Percentiles rank a stretch among this genome's conserved stretches.
These are phyloP conservation scores for Vickermania spadyakhi DNA, from an alignment of 208 protist genomes.

Conservation along the genomic window DNA sequence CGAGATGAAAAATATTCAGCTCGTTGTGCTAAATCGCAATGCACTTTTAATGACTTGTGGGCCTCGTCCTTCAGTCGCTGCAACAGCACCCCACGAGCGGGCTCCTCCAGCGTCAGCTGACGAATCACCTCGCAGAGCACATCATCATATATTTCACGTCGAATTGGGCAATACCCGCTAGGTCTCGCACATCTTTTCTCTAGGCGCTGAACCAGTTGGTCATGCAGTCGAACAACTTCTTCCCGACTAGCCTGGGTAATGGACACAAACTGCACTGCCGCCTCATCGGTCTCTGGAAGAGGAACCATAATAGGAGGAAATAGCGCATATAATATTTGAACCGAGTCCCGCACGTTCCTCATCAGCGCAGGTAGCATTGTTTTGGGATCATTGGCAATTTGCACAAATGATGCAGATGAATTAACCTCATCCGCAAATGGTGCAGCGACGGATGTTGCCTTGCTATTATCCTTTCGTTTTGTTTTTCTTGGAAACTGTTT, in stretches of 20 bases:
- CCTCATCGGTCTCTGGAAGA: conserved; percentile 11
- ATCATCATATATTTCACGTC: conserved; percentile 95
- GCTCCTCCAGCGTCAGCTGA: conserved; percentile 97
- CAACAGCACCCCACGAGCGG: conserved; percentile 95
- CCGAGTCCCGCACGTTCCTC: conserved; percentile 2
- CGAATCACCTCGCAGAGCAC: conserved; percentile 97
- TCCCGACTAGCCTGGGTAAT: conserved; percentile 36
- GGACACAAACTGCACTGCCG: conserved; percentile 46
- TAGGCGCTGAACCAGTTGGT: conserved; percentile 85
- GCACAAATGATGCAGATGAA: background rate
- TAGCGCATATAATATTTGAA: conserved; percentile 13
- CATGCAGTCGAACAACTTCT: conserved; percentile 79
- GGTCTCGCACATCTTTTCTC: conserved; percentile 89
- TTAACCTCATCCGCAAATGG: background rate
- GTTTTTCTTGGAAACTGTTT: background rate
- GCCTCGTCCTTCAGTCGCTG: conserved; percentile 95
- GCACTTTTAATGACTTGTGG: conserved; percentile 34
- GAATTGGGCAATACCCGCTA: conserved; percentile 94
- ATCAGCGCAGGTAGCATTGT: conserved; percentile 13
- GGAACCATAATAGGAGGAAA: conserved; percentile 11
- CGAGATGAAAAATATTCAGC: conserved; percentile 83
- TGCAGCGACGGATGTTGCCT: background rate
- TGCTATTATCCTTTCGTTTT: background rate
- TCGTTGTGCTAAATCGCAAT: conserved; percentile 36
- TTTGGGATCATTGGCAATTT: background rate